Conservation (phyloP, 2,329 filamentous ascomycete species). For the Aspergillus terreus region DNA sequence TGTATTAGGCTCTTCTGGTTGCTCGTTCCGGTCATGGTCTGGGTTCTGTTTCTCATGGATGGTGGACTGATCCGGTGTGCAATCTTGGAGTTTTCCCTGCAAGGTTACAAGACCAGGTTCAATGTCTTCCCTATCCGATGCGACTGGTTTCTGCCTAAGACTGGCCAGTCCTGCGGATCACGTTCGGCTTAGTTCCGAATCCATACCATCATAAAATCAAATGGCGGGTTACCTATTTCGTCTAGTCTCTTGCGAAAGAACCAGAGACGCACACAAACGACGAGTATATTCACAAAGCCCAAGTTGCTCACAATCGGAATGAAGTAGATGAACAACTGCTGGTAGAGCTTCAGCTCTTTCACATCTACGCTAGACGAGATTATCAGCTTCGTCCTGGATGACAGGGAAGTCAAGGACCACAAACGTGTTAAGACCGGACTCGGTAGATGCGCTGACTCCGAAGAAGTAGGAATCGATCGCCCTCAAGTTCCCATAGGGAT, state of each 20-base stretch:
- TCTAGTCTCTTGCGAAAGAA: slow-evolving; percentile 50
- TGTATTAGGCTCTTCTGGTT: too few species aligned
- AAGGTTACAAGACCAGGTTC: too few species aligned
- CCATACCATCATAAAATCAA: background rate
- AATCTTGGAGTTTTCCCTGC: too few species aligned
- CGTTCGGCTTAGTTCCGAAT: background rate
- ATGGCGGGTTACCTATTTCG: slow-evolving; percentile 25
- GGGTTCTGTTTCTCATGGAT: too few species aligned
- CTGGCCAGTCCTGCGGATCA: background rate
- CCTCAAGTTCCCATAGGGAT: slow-evolving; percentile 38
- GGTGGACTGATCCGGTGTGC: too few species aligned
- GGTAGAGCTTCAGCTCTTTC: slow-evolving; percentile 48
- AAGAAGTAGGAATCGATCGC: slow-evolving; percentile 51
- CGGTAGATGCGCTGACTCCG: slow-evolving; percentile 48
- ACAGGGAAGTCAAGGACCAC: slow-evolving; percentile 12
- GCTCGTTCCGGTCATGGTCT: too few species aligned
- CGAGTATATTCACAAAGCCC: slow-evolving; percentile 48
- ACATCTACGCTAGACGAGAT: slow-evolving; percentile 45
- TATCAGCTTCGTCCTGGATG: background rate
- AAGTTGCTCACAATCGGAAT: slow-evolving; percentile 49
- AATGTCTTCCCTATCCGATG: too few species aligned
- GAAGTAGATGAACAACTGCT: slow-evolving; percentile 52
- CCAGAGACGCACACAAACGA: slow-evolving; percentile 46
- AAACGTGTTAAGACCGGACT: slow-evolving; percentile 51
- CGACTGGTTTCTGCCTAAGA: too few species aligned